Evolutionary conservation across 2,329 filamentous ascomycete genomes (phyloP).

Genomic region (Neurospora sp.): DNA sequence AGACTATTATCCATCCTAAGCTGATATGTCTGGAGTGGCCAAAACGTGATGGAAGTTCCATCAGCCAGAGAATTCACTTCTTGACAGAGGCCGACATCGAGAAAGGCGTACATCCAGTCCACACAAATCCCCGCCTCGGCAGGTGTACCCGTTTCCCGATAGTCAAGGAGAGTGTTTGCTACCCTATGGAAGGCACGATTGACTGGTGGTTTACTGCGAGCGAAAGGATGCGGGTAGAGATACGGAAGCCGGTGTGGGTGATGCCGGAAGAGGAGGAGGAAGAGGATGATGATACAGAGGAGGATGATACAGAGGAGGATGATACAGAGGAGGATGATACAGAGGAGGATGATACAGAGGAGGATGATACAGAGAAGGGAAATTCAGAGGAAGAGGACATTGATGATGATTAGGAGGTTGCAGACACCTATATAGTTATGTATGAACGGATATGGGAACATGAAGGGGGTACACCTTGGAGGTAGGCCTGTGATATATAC

Average conservation of each 20-base stretch:
- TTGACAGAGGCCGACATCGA: background rate
- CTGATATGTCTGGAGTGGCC: background rate
- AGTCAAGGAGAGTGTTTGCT: background rate
- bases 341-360: no score
- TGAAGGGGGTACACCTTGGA: background rate
- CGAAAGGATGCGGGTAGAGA: background rate
- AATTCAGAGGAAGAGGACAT: no score
- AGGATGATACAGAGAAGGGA: no score
- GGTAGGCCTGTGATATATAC: background rate
- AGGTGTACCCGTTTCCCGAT: background rate
- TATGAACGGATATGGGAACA: background rate
- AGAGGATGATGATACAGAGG: no score
- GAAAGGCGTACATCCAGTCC: background rate
- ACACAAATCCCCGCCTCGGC: background rate
- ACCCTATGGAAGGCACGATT: background rate
- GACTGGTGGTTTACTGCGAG: background rate
- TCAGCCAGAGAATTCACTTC: background rate
- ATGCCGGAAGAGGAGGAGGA: background rate
- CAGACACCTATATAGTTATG: background rate
- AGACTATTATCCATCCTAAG: background rate
- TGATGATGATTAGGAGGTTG: background rate
- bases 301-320: no score
- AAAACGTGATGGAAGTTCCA: background rate
- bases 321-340: no score
- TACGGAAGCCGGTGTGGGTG: background rate